Percentiles rank a stretch among this genome's conserved stretches.
Conservation (phyloP, 2,329 filamentous ascomycete species). For the Epichloe hybrida region DNA sequence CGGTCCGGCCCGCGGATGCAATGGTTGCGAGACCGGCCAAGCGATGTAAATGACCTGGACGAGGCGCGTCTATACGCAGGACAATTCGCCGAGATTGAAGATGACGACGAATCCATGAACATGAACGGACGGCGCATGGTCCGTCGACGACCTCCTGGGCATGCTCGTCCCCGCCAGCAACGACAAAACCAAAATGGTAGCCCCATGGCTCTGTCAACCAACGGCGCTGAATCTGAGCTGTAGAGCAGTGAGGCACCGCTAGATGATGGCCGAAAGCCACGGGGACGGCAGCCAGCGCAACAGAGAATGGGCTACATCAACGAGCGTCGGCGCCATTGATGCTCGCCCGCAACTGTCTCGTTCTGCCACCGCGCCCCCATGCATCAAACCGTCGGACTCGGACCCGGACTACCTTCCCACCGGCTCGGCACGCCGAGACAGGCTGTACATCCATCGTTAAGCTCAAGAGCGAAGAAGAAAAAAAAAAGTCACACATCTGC, state of each 20-base stretch:
- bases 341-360: background rate
- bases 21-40: slow-evolving; percentile 79
- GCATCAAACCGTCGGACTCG: background rate
- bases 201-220: slow-evolving; percentile 42
- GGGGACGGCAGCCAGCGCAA: background rate
- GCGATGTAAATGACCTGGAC: slow-evolving; percentile 69
- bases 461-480: background rate
- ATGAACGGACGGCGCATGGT: slow-evolving; percentile 26
- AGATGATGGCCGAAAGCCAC: background rate
- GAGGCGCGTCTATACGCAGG: slow-evolving; percentile 49
- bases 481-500: background rate
- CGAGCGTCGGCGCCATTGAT: background rate
- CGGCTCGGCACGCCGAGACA: background rate
- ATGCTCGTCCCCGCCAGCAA: slow-evolving; percentile 27
- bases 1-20: slow-evolving; percentile 90
- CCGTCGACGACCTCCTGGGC: slow-evolving; percentile 30
- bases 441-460: background rate
- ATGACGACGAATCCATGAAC: slow-evolving; percentile 41
- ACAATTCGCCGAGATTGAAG: slow-evolving; percentile 42
- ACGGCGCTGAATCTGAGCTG: slow-evolving; percentile 44
- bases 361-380: background rate
- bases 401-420: background rate
- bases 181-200: slow-evolving; percentile 39
- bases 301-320: background rate
- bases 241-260: slow-evolving; percentile 12